Evolutionary conservation across 2,329 filamentous ascomycete genomes (phyloP), one percentile per base, ranked within the genome.

Genomic region (Tolypocladium amazonense): DNA sequence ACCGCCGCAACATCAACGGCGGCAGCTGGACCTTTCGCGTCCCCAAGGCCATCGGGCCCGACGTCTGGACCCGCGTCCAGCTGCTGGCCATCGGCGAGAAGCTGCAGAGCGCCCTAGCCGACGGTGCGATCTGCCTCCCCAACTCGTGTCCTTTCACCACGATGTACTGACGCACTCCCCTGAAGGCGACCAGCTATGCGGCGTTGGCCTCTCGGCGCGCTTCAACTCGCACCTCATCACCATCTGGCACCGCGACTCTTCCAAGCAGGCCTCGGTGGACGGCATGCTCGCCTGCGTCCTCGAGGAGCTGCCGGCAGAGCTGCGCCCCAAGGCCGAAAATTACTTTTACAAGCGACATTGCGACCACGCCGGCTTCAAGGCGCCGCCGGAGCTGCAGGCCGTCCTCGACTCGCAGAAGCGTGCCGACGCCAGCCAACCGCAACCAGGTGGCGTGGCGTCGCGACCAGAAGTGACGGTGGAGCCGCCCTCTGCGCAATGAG

Each of bases 21-120:
- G 93, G 93, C 56, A 88, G 89, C 71, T 97, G 91, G 91, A 95
- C 91, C 27, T 96, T 97, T 75, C 87, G 92, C 57, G 88, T 97
- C 53, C 86, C 88, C 64, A 96, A 96, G 78, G 81, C 79, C 62
- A 81, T 83, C 43, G 85, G 84, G 7, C 83, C 85, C 3, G 88
- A 88, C 67, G 88, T 90, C 70, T 97, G 88, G 90, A 92, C 87
- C 67, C 86, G 87, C 70, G 81, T 96, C 62, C 85, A 92, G 76
- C 77, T 93, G 70, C 81, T 94, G 73, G 90, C 90, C 39, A 90
- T 94, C 62, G 90, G 90, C 39, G 90, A 95, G 78, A 82, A 88
- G 69, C 77, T 95, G 63, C 88, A 94, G 76, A 80, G 83, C 64
- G 88, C 84, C 20, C 79, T 95, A 14, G 88, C 89, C 58, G 80